Percentiles rank a stretch among this genome's conserved stretches.
These are phyloP conservation scores for Pseudopyricularia javanii DNA, from an alignment of 2,329 filamentous ascomycete genomes.

Conservation along the genomic window DNA sequence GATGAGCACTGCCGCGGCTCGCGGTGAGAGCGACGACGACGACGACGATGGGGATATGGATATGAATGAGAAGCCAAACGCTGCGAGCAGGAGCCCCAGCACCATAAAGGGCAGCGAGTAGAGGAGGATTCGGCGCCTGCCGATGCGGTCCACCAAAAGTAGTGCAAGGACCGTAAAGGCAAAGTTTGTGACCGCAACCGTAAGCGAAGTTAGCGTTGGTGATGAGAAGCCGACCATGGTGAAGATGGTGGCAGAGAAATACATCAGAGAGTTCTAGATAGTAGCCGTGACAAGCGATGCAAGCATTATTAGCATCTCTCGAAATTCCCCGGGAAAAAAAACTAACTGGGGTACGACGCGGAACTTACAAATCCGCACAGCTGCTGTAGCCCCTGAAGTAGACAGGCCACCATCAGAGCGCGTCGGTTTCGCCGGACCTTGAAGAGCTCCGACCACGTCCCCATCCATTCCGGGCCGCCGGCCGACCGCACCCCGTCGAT, in stretches of 20 bases:
- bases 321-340: background rate
- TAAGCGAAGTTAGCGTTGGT: slow-evolving; percentile 68
- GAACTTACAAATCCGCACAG: slow-evolving; percentile 64
- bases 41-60: slow-evolving; percentile 30
- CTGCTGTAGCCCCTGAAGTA: slow-evolving; percentile 80
- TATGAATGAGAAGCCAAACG: slow-evolving; percentile 55
- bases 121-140: slow-evolving; percentile 68
- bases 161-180: slow-evolving; percentile 66
- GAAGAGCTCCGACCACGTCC: slow-evolving; percentile 41
- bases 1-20: slow-evolving; percentile 40
- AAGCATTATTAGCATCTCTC: background rate
- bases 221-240: slow-evolving; percentile 63
- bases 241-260: slow-evolving; percentile 78
- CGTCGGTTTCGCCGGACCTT: slow-evolving; percentile 52
- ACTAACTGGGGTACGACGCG: background rate
- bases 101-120: slow-evolving; percentile 79
- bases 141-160: slow-evolving; percentile 65
- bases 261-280: slow-evolving; percentile 75
- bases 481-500: slow-evolving; percentile 4
- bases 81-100: slow-evolving; percentile 56
- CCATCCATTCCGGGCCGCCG: slow-evolving; percentile 19
- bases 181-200: slow-evolving; percentile 72
- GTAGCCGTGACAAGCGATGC: background rate
- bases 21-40: slow-evolving; percentile 7
- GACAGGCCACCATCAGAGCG: slow-evolving; percentile 72